Evolutionary conservation across 2,329 filamentous ascomycete genomes (phyloP).

Genomic region (Phialemoniopsis sp.): DNA sequence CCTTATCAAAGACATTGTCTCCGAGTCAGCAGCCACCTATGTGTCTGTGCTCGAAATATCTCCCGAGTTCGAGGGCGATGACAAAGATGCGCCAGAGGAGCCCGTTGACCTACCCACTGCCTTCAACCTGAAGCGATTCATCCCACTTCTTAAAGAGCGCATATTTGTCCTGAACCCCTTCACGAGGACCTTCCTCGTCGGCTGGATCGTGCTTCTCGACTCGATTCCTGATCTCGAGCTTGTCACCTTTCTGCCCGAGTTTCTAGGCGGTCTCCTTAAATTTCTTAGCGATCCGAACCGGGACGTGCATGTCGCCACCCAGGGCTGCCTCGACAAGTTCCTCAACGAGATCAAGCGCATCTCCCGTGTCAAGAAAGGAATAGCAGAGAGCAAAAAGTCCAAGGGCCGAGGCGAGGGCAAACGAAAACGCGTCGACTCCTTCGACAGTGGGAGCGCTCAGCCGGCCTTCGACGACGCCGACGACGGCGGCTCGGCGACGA

Average conservation of each 20-base stretch:
- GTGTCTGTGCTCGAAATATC: conserved; percentile 76
- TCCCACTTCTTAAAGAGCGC: conserved; percentile 87
- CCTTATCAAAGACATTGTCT: conserved; percentile 92
- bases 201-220: conserved; percentile 91
- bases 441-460: conserved; percentile 60
- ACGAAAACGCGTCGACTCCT: conserved; percentile 64
- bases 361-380: conserved; percentile 84
- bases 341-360: conserved; percentile 93
- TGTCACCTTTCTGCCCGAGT: conserved; percentile 87
- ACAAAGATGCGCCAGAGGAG: conserved; percentile 36
- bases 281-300: conserved; percentile 88
- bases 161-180: conserved; percentile 95
- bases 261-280: conserved; percentile 82
- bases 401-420: conserved; percentile 54
- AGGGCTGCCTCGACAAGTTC: conserved; percentile 84
- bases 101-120: conserved; percentile 65
- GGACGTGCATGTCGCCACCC: conserved; percentile 93
- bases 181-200: conserved; percentile 89
- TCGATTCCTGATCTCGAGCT: conserved; percentile 96
- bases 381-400: conserved; percentile 78
- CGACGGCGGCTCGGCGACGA: conserved; percentile 44
- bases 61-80: conserved; percentile 34
- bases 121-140: conserved; percentile 87
- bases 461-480: conserved; percentile 58
- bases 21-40: conserved; percentile 91